Evolutionary conservation across 352 stramenopile genomes (phyloP).

Genomic region (Globisporangium nodosum): DNA sequence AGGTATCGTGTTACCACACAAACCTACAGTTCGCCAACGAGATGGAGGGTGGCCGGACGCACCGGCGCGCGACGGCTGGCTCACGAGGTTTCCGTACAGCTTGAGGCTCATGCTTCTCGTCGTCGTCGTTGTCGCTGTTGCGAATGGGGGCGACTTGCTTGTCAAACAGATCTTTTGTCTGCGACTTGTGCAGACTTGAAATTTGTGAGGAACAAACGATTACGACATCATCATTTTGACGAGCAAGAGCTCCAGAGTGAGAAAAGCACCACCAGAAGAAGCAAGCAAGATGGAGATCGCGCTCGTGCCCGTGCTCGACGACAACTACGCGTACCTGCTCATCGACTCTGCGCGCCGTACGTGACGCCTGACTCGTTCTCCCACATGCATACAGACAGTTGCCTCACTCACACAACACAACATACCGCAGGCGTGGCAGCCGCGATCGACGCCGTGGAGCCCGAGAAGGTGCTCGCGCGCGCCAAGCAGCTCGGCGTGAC

Average conservation of each 20-base stretch:
- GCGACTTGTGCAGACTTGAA: background rate
- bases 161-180: background rate
- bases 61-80: conserved; percentile 59
- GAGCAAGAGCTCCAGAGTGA: too few species aligned
- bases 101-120: conserved; percentile 28
- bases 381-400: too few species aligned
- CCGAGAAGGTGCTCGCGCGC: conserved; percentile 63
- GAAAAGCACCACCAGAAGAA: conserved; percentile 1
- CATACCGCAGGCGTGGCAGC: conserved; percentile 44
- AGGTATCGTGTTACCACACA: background rate
- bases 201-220: background rate
- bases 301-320: conserved; percentile 74
- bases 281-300: conserved; percentile 60
- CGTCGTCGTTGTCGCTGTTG: too few species aligned
- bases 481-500: conserved; percentile 28
- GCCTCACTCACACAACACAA: too few species aligned
- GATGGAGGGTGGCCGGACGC: background rate
- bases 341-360: conserved; percentile 49
- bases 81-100: conserved; percentile 51
- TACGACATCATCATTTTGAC: background rate
- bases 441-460: conserved; percentile 86
- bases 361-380: background rate
- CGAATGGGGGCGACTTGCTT: background rate
- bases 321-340: conserved; percentile 92
- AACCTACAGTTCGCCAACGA: background rate